Conservation (phyloP, 1,284 basidiomycete species). For the Ceratorhiza oryzae-sativae region DNA sequence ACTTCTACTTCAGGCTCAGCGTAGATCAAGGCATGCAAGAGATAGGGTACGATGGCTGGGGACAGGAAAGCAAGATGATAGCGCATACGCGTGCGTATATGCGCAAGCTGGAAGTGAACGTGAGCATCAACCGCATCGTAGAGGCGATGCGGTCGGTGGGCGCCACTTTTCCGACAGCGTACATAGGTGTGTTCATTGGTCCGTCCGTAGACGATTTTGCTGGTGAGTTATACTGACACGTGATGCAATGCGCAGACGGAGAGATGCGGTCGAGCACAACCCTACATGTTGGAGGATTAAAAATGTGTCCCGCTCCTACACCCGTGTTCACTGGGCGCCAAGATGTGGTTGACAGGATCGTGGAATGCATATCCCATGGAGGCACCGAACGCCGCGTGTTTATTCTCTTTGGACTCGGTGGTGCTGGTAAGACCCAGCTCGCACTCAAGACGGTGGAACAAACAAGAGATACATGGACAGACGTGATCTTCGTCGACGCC, state of each 20-base stretch:
- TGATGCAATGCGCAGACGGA: background rate
- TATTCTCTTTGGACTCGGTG: constrained; percentile 26
- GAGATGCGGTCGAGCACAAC: background rate
- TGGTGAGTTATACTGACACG: background rate
- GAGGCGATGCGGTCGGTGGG: background rate
- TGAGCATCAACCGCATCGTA: background rate
- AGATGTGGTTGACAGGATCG: background rate
- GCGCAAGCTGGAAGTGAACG: background rate
- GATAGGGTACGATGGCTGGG: background rate
- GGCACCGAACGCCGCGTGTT: background rate
- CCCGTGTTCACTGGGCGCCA: background rate
- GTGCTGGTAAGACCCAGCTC: constrained; percentile 34
- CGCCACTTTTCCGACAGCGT: background rate
- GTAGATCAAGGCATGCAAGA: constrained; percentile 10
- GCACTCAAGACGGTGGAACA: background rate
- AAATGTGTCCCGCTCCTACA: background rate
- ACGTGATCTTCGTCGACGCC: constrained; percentile 29
- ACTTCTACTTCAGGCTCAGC: constrained; percentile 5
- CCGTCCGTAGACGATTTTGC: background rate
- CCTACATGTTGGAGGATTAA: background rate
- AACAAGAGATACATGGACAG: background rate
- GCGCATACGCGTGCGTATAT: constrained; percentile 1
- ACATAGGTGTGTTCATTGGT: background rate
- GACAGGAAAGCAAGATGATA: background rate
- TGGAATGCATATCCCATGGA: background rate